Evolutionary conservation across 140 eudicot species (phyloP), one percentile per base, ranked within the genome.

Genomic region (Ambrosia hybrid): DNA sequence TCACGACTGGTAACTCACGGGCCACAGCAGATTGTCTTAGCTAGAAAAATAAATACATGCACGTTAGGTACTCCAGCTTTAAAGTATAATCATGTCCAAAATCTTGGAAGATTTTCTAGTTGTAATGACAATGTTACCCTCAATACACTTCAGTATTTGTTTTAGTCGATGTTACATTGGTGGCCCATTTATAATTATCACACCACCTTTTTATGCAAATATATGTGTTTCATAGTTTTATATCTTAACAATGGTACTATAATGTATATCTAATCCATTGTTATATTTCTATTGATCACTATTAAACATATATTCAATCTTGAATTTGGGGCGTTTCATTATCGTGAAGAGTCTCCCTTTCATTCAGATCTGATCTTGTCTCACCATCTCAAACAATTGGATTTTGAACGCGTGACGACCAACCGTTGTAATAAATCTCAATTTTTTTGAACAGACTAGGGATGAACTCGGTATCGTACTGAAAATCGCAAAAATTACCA

Each of bases 31-130:
- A 21, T 21, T 21, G 0, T 21, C 26, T 21, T 30, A 30, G 26
- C 12, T 57, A 8, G 1, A 4, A 16, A 5, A 58, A 58, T 30
- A 58, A 58, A 30, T 9, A 30, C 0, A 21, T 30, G 26, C 41
- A 30, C 65, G 41, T 58, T 58, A 30, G 65, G 41, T 58, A 30
- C 26, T 30, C 65, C 39, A 21, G 3, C 41, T 58, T 58, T 58
- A 17, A 58, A 21, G 41, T 10, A 10, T 15, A 10, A 30, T 58
- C 15, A 58, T 58, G 65, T 39, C 39, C 14, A 58, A 58, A 58
- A 58, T 58, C 65, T 58, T 58, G 65, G 41, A 58, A 58, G 65
- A 58, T 30, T 58, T 58, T 30, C 3, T 58, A 30, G 39, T 57
- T 9, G 0, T 30, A 17, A 58, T 58, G n/a, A 9, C 14, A 0